Percentiles rank a stretch among this genome's conserved stretches.
phyloP scores from a whole-genome alignment of 2,329 filamentous ascomycete genomes.

The Nothophoma quercina region DNA sequence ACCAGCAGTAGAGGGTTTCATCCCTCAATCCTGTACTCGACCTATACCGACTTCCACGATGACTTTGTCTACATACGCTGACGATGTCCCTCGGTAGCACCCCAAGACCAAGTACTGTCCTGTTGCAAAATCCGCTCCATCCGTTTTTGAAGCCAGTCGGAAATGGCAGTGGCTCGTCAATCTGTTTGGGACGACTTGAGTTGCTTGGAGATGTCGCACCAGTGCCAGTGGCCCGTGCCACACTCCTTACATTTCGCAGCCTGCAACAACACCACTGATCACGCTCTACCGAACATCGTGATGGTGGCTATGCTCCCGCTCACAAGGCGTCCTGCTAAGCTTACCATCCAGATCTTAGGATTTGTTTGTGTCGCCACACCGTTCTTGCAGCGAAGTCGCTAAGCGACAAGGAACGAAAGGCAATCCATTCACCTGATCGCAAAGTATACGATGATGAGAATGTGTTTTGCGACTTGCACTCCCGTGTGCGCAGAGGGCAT shows the following conservation, averaged over 20 bases:
- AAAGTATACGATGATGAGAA: too few relatives aligned
- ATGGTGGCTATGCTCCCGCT: background rate
- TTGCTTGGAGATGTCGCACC: conserved; percentile 25
- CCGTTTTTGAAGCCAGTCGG: conserved; percentile 14
- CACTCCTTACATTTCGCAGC: conserved; percentile 29
- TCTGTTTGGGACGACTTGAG: conserved; percentile 14
- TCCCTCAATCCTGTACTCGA: background rate
- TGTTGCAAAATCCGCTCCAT: background rate
- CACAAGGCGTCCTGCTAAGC: too few relatives aligned
- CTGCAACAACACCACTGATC: conserved; percentile 9
- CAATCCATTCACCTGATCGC: too few relatives aligned
- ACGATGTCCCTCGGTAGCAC: background rate
- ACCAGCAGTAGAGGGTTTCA: conserved; percentile 1
- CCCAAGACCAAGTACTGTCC: background rate
- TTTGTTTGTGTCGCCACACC: too few relatives aligned
- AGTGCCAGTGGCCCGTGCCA: conserved; percentile 33
- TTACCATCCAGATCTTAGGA: too few relatives aligned
- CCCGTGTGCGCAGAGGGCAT: too few relatives aligned
- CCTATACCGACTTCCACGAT: background rate
- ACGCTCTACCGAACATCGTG: conserved; percentile 1
- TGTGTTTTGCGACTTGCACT: too few relatives aligned
- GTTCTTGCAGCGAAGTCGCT: too few relatives aligned
- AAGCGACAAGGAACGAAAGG: too few relatives aligned
- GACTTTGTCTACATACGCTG: background rate
- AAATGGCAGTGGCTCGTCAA: conserved; percentile 35